phyloP scores from a whole-genome alignment of 1,284 basidiomycete species.

The Irpex sp. region DNA sequence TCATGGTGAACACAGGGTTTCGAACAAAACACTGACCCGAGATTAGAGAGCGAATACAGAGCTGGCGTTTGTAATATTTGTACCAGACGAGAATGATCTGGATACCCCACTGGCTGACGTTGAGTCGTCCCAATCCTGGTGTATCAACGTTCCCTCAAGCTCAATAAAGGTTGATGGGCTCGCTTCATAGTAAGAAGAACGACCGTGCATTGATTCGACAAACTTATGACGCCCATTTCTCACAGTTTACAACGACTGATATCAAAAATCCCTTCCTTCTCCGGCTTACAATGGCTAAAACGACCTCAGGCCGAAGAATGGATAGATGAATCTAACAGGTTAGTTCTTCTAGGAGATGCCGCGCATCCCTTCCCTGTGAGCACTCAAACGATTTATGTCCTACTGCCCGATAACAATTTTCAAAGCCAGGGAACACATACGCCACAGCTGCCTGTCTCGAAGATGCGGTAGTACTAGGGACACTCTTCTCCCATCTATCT shows the following conservation, averaged over 20 bases:
- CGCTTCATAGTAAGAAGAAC: neutral
- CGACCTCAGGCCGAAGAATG: neutral
- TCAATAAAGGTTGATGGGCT: neutral
- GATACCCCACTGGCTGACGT: neutral
- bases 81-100: neutral
- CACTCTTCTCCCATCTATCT: conserved; percentile 22
- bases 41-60: neutral
- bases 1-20: neutral
- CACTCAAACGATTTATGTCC: neutral
- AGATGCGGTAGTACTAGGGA: conserved; percentile 25
- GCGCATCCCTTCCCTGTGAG: conserved; percentile 7
- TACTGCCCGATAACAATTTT: neutral
- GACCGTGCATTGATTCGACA: too few species aligned
- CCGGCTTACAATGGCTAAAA: neutral
- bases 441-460: conserved; percentile 22
- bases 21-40: neutral
- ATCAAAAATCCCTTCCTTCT: neutral
- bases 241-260: neutral
- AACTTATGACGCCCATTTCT: neutral
- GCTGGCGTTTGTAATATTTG: neutral
- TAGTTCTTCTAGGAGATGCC: conserved; percentile 10
- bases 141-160: neutral
- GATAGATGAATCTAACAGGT: conserved; percentile 2
- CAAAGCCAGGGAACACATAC: conserved; percentile 20
- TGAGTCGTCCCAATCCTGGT: neutral